Conservation (phyloP, 129 eudicot genomes). For the Mikania micrantha region DNA sequence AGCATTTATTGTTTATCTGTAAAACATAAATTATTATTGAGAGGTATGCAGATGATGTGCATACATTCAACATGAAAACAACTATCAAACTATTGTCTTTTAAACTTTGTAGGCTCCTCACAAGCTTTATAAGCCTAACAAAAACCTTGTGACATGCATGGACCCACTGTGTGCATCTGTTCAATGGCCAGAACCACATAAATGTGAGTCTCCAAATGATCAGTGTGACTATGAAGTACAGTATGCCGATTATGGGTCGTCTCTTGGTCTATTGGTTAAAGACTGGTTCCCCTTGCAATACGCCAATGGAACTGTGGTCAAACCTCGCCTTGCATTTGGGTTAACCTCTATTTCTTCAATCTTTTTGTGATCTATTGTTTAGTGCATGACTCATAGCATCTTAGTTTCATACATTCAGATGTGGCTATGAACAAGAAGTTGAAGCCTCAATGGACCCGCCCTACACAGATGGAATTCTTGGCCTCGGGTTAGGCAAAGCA, state of each 20-base stretch:
- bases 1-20: too few relatives aligned
- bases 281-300: slow-evolving; percentile 5
- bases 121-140: slow-evolving; percentile 3
- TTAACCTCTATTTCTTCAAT: background rate
- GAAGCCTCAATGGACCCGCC: background rate
- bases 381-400: background rate
- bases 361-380: background rate
- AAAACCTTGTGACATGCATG: background rate
- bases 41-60: background rate
- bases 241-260: slow-evolving; percentile 17
- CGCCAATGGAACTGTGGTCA: slow-evolving; percentile 11
- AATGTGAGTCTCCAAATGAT: background rate
- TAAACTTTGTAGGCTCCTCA: slow-evolving; percentile 15
- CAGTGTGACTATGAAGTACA: slow-evolving; percentile 14
- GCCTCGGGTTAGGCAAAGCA: slow-evolving; percentile 15
- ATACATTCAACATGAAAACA: background rate
- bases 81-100: background rate
- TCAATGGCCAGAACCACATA: background rate
- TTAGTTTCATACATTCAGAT: background rate
- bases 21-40: background rate
- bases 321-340: slow-evolving; percentile 18
- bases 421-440: slow-evolving; percentile 17
- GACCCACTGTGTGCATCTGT: slow-evolving; percentile 13
- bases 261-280: slow-evolving; percentile 7
- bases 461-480: slow-evolving; percentile 18